These are phyloP conservation scores for Penicillium concentricum DNA, from an alignment of 2,329 filamentous ascomycete species.

Conservation along the genomic window DNA sequence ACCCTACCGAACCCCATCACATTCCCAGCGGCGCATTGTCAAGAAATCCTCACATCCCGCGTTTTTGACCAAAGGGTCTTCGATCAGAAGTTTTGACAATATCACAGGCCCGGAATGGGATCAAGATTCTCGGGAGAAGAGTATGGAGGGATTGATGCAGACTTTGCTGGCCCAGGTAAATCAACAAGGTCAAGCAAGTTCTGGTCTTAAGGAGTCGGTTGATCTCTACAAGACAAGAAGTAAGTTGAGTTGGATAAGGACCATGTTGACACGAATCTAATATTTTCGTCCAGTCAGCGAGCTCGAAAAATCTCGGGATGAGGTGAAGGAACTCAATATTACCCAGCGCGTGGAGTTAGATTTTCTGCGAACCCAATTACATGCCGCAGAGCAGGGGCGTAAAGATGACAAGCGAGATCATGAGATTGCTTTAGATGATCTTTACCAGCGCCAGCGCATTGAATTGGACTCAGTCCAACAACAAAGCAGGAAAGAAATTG, in stretches of 20 bases:
- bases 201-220: conserved; percentile 70
- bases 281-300: conserved; percentile 50
- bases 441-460: conserved; percentile 52
- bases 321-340: conserved; percentile 53
- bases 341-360: conserved; percentile 68
- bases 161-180: conserved; percentile 71
- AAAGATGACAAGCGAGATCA: conserved; percentile 54
- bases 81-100: conserved; percentile 58
- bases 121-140: conserved; percentile 70
- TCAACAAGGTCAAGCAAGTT: conserved; percentile 65
- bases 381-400: conserved; percentile 48
- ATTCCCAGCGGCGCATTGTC: conserved; percentile 17
- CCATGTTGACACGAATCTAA: not conserved
- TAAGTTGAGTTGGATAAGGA: conserved; percentile 45
- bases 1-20: conserved; percentile 31
- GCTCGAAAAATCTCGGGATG: conserved; percentile 53
- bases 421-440: conserved; percentile 53
- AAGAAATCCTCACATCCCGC: conserved; percentile 35
- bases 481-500: conserved; percentile 53
- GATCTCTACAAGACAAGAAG: conserved; percentile 72
- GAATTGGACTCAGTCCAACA: conserved; percentile 44
- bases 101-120: conserved; percentile 58
- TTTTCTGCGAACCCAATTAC: conserved; percentile 54
- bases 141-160: conserved; percentile 72
- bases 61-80: conserved; percentile 73